Evolutionary conservation across 768 basidiomycete genomes (phyloP), one percentile per base, ranked within the genome.

Genomic region (Tulasnella sp.): DNA sequence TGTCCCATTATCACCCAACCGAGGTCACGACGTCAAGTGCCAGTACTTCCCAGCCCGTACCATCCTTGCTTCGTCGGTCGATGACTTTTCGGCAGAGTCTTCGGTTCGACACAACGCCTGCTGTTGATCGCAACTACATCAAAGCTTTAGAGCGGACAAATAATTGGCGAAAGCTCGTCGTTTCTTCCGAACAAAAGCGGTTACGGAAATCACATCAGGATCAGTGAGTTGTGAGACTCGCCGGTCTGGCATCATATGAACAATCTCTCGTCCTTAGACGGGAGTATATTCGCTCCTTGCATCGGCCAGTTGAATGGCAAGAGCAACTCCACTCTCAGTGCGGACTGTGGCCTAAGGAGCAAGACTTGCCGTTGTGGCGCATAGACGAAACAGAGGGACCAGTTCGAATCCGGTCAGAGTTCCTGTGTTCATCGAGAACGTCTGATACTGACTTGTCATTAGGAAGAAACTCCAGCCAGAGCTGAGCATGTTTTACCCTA

Each of bases 301-400:
- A 83, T n/a, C 79, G 81, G 29, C 78, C 82, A 82, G 85, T 83
- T 4, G 81, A 82, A 71, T 92, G 92, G 88, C 86, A 89, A 0
- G 83, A 88, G 55, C 81, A 89, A 11, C 84, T 93, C 32, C 89
- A 89, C 2, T 90, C 90, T 0, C 96, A 97, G 82, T 88, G 93
- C 29, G 95, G 95, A 0, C 82, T 97, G 16, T 97, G 96, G 95
- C 90, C 91, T 1, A 87, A 88, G 67, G 83, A 87, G 20, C 86
- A 86, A 55, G 84, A 82, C 2, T 84, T 85, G 32, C 84, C 85
- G 9, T 81, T 88, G 15, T 97, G 96, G 96, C 86, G 91, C 42
- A 84, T 97, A 69, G 96, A 97, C 80, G 95, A 96, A 81, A 96
- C 95, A 1, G 96, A 98, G 82, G 96, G 95, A 0, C 95, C 95